A percentile compares a stretch with the other conserved stretches of the same genome.
Evolutionary conservation across 2,329 filamentous ascomycete genomes (phyloP).

Genomic region (Chaetothyriales sp.): DNA sequence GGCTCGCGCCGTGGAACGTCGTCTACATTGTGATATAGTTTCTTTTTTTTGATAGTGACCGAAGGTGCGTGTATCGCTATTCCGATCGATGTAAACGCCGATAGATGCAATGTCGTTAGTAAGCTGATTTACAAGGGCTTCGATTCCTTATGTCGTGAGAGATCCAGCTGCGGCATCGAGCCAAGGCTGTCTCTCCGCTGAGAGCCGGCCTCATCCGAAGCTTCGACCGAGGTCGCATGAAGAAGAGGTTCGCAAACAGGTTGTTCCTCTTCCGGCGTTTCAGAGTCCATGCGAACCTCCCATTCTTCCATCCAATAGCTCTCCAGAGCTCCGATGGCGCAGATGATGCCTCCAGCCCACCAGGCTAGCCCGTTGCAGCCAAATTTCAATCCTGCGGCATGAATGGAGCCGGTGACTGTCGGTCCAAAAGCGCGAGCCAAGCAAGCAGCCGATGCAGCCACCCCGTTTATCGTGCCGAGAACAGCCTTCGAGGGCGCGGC

Average conservation of each 20-base stretch:
- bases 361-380: slow-evolving; percentile 83
- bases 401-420: slow-evolving; percentile 72
- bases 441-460: slow-evolving; percentile 81
- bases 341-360: slow-evolving; percentile 77
- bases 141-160: slow-evolving; percentile 1
- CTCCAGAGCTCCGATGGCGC: slow-evolving; percentile 58
- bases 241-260: slow-evolving; percentile 21
- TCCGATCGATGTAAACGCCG: not conserved
- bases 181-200: slow-evolving; percentile 6
- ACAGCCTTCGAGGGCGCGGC: slow-evolving; percentile 71
- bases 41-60: not conserved
- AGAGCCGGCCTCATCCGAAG: slow-evolving; percentile 5
- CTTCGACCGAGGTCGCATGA: slow-evolving; percentile 16
- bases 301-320: slow-evolving; percentile 63
- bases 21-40: not conserved
- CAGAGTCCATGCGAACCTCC: slow-evolving; percentile 32
- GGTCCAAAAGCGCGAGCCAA: slow-evolving; percentile 79
- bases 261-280: slow-evolving; percentile 28
- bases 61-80: not conserved
- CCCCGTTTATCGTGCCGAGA: slow-evolving; percentile 82
- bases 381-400: slow-evolving; percentile 61
- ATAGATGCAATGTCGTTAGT: not conserved
- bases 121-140: not conserved
- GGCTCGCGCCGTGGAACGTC: not conserved
- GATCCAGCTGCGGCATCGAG: slow-evolving; percentile 15